Evolutionary conservation across 2,329 filamentous ascomycete genomes (phyloP).

Genomic region (Coccinonectria pachysandricola): DNA sequence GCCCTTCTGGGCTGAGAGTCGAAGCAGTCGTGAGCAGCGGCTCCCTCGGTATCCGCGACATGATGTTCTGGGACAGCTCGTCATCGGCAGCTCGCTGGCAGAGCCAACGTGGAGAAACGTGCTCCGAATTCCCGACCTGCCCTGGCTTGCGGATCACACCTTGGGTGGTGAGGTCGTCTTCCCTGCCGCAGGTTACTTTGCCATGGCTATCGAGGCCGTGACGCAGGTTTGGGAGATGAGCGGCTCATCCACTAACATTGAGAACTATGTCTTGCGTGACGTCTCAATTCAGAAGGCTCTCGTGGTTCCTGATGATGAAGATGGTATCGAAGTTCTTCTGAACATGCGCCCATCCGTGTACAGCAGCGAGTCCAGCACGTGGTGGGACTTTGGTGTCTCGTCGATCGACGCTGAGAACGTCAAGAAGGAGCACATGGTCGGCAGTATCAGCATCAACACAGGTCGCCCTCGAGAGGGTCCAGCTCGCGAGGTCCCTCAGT

Average conservation of each 20-base stretch:
- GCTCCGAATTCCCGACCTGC: constrained; percentile 26
- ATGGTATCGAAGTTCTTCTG: background rate
- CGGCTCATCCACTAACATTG: background rate
- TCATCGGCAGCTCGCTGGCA: constrained; percentile 21
- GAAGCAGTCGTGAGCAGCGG: constrained; percentile 25
- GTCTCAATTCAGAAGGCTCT: background rate
- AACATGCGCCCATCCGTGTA: background rate
- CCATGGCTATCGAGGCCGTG: constrained; percentile 30
- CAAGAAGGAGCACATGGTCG: background rate
- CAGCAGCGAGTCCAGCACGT: no score
- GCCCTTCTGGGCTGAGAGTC: constrained; percentile 33
- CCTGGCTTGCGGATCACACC: constrained; percentile 33
- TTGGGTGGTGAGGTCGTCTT: constrained; percentile 30
- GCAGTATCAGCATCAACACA: constrained; percentile 1
- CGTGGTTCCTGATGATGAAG: background rate
- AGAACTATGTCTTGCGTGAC: background rate
- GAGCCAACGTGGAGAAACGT: constrained; percentile 28
- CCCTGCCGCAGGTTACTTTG: constrained; percentile 29
- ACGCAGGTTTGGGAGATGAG: constrained; percentile 19
- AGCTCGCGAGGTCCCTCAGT: constrained; percentile 5
- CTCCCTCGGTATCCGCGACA: constrained; percentile 27
- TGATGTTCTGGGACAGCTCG: constrained; percentile 31
- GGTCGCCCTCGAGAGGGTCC: background rate
- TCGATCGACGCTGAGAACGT: background rate
- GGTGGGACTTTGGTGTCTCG: background rate